Evolutionary conservation across 2,329 filamentous ascomycete genomes (phyloP).

Genomic region (Claviceps citrina): DNA sequence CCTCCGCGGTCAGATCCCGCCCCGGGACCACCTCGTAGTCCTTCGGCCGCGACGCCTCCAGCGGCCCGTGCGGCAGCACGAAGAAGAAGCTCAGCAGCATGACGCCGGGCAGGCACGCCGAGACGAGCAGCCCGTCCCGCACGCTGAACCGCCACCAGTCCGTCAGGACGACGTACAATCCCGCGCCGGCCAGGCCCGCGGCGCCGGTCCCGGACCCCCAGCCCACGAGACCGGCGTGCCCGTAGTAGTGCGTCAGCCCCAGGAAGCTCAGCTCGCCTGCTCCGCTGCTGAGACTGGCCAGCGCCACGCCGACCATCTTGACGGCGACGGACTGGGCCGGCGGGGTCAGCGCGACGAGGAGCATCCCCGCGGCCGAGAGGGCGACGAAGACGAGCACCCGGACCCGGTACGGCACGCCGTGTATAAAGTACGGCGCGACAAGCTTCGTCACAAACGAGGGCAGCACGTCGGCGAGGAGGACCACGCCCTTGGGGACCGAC

Average conservation of each 20-base stretch:
- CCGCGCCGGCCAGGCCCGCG: conserved; percentile 73
- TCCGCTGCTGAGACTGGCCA: conserved; percentile 75
- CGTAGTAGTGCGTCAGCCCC: conserved; percentile 85
- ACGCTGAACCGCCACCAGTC: conserved; percentile 65
- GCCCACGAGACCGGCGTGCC: conserved; percentile 67
- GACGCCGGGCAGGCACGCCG: conserved; percentile 61
- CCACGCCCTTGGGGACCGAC: conserved; percentile 77
- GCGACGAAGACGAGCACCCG: conserved; percentile 61
- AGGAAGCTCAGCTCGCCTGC: conserved; percentile 84
- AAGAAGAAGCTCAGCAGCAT: conserved; percentile 82
- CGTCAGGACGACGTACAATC: conserved; percentile 74
- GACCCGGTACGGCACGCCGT: conserved; percentile 62
- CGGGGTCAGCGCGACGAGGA: conserved; percentile 71
- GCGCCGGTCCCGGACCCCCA: conserved; percentile 91
- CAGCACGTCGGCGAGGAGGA: conserved; percentile 82
- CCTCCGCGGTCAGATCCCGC: conserved; percentile 23
- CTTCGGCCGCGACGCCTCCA: conserved; percentile 33
- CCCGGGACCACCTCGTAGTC: conserved; percentile 40
- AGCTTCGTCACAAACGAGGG: conserved; percentile 83
- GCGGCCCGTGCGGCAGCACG: conserved; percentile 53
- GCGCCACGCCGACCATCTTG: conserved; percentile 68
- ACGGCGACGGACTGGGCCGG: conserved; percentile 46
- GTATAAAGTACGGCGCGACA: conserved; percentile 84
- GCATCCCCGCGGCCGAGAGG: conserved; percentile 73
- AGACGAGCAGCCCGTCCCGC: conserved; percentile 56